Percentiles rank a stretch among this genome's conserved stretches.
These are phyloP conservation scores for Cubamyces sp. DNA, from an alignment of 768 basidiomycete species.

Conservation along the genomic window DNA sequence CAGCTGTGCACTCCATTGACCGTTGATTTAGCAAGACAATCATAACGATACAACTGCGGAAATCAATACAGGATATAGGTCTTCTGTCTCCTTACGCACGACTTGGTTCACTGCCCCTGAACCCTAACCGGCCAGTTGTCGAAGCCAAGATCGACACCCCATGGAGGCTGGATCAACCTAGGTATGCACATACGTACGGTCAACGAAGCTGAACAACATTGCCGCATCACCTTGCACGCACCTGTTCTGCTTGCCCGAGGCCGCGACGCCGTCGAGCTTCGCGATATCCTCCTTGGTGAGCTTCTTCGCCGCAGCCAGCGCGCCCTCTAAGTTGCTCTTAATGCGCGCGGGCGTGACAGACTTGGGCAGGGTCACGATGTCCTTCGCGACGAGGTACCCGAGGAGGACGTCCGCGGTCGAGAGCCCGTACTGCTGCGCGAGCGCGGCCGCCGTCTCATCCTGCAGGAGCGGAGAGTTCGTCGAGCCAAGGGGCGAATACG, in stretches of 20 bases:
- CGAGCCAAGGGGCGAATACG: conserved; percentile 83
- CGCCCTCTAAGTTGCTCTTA: conserved; percentile 57
- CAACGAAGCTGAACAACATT: background rate
- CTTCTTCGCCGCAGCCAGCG: conserved; percentile 49
- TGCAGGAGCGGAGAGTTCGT: conserved; percentile 64
- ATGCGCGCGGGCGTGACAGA: conserved; percentile 77
- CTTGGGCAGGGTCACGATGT: conserved; percentile 71
- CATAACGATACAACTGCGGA: no score
- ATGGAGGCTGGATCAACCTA: conserved; percentile 65
- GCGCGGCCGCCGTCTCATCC: conserved; percentile 60
- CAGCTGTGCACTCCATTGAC: no score
- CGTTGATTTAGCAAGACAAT: no score
- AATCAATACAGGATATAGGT: no score
- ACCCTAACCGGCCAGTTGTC: conserved; percentile 55
- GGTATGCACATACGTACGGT: background rate
- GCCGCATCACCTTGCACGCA: conserved; percentile 28
- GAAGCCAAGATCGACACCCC: conserved; percentile 74
- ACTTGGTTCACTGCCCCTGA: background rate
- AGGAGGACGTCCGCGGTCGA: conserved; percentile 61
- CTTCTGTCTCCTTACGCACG: no score
- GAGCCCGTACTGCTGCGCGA: conserved; percentile 62
- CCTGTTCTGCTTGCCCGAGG: conserved; percentile 68
- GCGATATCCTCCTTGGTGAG: conserved; percentile 56
- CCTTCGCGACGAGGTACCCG: conserved; percentile 70
- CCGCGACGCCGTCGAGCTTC: conserved; percentile 57